These are phyloP conservation scores for Hyphodiscus hymeniophilus DNA, from an alignment of 495 filamentous ascomycete species.

Conservation along the genomic window DNA sequence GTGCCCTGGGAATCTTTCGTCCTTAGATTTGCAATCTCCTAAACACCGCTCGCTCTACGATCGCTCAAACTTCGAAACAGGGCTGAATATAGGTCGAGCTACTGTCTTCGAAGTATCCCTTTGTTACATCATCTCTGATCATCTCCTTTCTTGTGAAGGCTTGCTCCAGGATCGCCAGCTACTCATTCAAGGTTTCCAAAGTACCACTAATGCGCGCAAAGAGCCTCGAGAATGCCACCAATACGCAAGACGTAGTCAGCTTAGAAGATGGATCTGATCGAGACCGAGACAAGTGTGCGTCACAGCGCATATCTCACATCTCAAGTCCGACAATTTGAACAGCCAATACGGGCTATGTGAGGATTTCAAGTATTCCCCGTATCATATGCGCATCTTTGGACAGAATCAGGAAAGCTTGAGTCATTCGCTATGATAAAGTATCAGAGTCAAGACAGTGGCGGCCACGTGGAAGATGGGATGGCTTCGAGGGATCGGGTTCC, in stretches of 20 bases:
- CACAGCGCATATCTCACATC: slow-evolving; percentile 2
- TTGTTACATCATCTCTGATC: too few relatives aligned
- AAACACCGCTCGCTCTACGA: too few relatives aligned
- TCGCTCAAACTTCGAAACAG: too few relatives aligned
- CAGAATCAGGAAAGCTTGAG: slow-evolving; percentile 1
- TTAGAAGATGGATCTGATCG: slow-evolving; percentile 6
- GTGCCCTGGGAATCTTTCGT: too few relatives aligned
- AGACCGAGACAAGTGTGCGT: slow-evolving; percentile 4
- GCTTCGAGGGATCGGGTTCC: background rate
- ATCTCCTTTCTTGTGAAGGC: too few relatives aligned
- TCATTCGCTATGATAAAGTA: slow-evolving; percentile 3
- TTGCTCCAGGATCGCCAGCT: background rate
- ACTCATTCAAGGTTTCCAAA: background rate
- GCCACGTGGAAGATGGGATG: slow-evolving; percentile 4
- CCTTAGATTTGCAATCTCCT: too few relatives aligned
- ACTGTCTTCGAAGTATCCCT: too few relatives aligned
- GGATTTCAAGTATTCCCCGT: slow-evolving; percentile 7
- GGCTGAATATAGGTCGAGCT: too few relatives aligned
- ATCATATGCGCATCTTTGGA: background rate
- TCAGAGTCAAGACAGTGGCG: slow-evolving; percentile 3
- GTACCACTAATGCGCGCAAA: slow-evolving; percentile 1
- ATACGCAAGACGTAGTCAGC: slow-evolving; percentile 5
- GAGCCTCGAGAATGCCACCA: slow-evolving; percentile 3
- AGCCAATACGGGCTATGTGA: background rate
- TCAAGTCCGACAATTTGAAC: slow-evolving; percentile 2